Percentiles rank a stretch among this genome's conserved stretches.
These are phyloP conservation scores for Psilocybe cyanescens DNA, from an alignment of 768 basidiomycete species.

Conservation along the genomic window DNA sequence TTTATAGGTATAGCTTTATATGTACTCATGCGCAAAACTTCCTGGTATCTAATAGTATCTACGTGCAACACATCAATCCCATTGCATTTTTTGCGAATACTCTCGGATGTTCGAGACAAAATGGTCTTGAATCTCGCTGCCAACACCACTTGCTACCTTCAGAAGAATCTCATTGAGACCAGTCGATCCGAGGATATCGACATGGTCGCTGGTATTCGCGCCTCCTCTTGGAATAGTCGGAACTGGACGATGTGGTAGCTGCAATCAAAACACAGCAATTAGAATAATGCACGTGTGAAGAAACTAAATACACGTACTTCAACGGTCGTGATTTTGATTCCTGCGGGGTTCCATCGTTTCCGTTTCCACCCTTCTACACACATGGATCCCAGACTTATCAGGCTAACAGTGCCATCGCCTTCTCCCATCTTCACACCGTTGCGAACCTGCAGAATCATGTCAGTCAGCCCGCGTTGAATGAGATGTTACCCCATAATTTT, in stretches of 20 bases:
- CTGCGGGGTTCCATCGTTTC: slow-evolving; percentile 87
- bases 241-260: slow-evolving; percentile 84
- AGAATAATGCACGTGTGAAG: slow-evolving; percentile 1
- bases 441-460: slow-evolving; percentile 44
- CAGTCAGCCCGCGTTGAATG: not conserved
- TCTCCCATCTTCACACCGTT: slow-evolving; percentile 94
- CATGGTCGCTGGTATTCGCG: slow-evolving; percentile 89
- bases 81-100: slow-evolving; percentile 73
- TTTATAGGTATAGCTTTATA: not conserved
- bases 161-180: slow-evolving; percentile 89
- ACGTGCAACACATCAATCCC: slow-evolving; percentile 56
- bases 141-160: slow-evolving; percentile 85
- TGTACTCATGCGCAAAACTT: not conserved
- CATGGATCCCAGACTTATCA: slow-evolving; percentile 92
- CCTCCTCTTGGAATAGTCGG: slow-evolving; percentile 82
- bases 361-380: slow-evolving; percentile 95
- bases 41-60: not conserved
- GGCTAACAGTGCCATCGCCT: slow-evolving; percentile 92
- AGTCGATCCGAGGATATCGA: slow-evolving; percentile 82
- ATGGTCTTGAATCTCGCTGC: slow-evolving; percentile 68
- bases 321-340: slow-evolving; percentile 85
- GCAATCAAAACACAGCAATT: not conserved
- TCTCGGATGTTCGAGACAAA: slow-evolving; percentile 80
- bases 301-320: slow-evolving; percentile 57
- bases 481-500: not conserved